These are phyloP conservation scores for Neoboletus brunneissimus DNA, from an alignment of 768 basidiomycete genomes.

Conservation along the genomic window DNA sequence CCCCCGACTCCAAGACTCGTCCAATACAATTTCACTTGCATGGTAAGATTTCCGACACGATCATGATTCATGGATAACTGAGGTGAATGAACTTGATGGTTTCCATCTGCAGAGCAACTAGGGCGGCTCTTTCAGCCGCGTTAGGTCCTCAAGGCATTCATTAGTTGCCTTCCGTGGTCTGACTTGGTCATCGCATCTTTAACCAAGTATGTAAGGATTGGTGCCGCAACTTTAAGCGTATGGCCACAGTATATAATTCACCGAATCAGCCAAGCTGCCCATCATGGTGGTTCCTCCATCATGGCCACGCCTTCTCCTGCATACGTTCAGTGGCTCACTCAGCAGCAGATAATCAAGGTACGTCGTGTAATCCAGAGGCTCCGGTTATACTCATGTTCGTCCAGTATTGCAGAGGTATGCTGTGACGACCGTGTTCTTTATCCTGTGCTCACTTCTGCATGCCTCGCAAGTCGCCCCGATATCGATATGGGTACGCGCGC, in stretches of 20 bases:
- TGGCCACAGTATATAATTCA: background rate
- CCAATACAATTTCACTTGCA: too few relatives aligned
- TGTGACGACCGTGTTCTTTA: background rate
- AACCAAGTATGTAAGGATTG: background rate
- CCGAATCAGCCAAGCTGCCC: too few relatives aligned
- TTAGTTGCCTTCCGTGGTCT: background rate
- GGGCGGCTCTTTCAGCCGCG: background rate
- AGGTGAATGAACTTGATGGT: background rate
- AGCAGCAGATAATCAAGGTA: slow-evolving; percentile 13
- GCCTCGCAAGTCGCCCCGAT: slow-evolving; percentile 5
- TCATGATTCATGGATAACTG: background rate
- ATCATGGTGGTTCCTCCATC: background rate
- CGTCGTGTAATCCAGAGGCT: background rate
- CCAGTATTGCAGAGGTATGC: slow-evolving; percentile 6
- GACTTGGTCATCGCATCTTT: background rate
- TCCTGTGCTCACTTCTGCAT: background rate
- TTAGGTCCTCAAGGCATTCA: background rate
- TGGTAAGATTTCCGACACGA: too few relatives aligned
- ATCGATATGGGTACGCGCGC: slow-evolving; percentile 9
- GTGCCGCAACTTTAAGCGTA: background rate
- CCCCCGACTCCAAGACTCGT: too few relatives aligned
- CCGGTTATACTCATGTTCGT: background rate
- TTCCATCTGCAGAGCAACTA: background rate
- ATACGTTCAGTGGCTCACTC: background rate
- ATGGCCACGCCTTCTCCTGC: background rate